Base-by-base conservation (phyloP, 495 filamentous ascomycete genomes). In the Choiromyces venosus region DNA sequence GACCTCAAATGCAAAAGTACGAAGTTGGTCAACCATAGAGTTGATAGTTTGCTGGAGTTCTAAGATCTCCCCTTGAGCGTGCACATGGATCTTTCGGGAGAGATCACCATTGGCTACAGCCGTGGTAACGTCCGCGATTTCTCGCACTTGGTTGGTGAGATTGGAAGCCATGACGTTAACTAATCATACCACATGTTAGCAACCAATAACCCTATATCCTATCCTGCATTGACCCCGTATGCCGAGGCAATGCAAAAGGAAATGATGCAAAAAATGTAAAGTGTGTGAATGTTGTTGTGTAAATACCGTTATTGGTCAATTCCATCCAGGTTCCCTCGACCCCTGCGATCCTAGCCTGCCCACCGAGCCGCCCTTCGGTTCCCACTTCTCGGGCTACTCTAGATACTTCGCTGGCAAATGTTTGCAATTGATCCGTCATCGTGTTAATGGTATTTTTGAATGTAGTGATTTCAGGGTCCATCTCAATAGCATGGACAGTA, bases 271-370 rank as follows among this genome's bases (percentile, higher is more conserved):
- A 69, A 69, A 37, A 68, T 44, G 33, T 40, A 35, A 68, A 77
- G 37, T 65, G 52, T 61, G 52, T 33, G 18, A 33, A 61, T 61
- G 25, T 16, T 61, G 25, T 16, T 61, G 52, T 61, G 61, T 61
- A 80, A 84, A 72, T 86, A 92, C 92, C 92, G 83, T 97, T 99
- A 80, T 96, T 90, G 69, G 95, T 99, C 73, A 99, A 85, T 83
- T 99, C 95, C 80, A 96, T 96, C 95, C 95, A 99, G 21, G 96
- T 97, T 81, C 95, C 95, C 84, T 96, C 92, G 65, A 98, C 95
- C 38, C 93, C 94, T 68, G 92, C 91, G 69, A 99, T 94, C 82
- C 91, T 91, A 69, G 95, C 95, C 82, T 99, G 96, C 64, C 96
- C 96, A 78, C 95, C 95, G n/a, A 99, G 89, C 75, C 92, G 92